phyloP scores from a whole-genome alignment of 2,329 filamentous ascomycete species.

The Claviceps arundinis region DNA sequence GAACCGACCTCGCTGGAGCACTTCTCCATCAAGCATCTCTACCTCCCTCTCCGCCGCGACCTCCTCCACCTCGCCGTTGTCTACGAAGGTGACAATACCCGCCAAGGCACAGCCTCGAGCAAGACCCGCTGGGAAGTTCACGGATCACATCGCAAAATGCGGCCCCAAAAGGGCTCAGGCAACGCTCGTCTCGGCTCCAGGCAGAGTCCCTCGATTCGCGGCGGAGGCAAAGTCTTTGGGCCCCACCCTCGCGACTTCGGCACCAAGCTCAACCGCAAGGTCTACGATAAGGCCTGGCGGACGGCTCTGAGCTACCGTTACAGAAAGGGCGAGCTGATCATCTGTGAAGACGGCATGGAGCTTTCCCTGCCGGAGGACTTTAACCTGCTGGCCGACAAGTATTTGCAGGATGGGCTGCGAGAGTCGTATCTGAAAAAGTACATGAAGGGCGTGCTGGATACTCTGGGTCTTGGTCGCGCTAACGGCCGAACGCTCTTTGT shows the following conservation, averaged over 20 bases:
- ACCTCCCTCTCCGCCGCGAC: slow-evolving; percentile 78
- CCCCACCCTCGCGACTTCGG: slow-evolving; percentile 85
- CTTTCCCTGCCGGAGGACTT: slow-evolving; percentile 44
- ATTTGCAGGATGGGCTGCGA: slow-evolving; percentile 34
- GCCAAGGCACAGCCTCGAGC: slow-evolving; percentile 71
- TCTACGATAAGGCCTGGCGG: slow-evolving; percentile 92
- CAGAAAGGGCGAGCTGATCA: slow-evolving; percentile 69
- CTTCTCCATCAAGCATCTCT: slow-evolving; percentile 72
- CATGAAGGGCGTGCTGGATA: slow-evolving; percentile 53
- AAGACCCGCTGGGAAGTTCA: slow-evolving; percentile 76
- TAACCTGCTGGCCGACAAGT: slow-evolving; percentile 25
- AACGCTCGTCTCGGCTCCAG: slow-evolving; percentile 64
- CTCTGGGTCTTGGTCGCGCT: slow-evolving; percentile 54
- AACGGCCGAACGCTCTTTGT: slow-evolving; percentile 65
- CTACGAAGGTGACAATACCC: slow-evolving; percentile 80
- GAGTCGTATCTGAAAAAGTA: slow-evolving; percentile 48
- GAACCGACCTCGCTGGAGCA: slow-evolving; percentile 67
- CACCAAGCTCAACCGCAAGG: slow-evolving; percentile 69
- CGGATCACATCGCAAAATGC: slow-evolving; percentile 70
- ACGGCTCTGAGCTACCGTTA: slow-evolving; percentile 90
- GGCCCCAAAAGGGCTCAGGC: slow-evolving; percentile 78
- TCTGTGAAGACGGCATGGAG: slow-evolving; percentile 68
- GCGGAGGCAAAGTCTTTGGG: slow-evolving; percentile 83
- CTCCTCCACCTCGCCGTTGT: slow-evolving; percentile 84
- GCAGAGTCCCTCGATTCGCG: slow-evolving; percentile 69